phyloP scores from a whole-genome alignment of 345 rosid species.

The Carallia pectinifolia region DNA sequence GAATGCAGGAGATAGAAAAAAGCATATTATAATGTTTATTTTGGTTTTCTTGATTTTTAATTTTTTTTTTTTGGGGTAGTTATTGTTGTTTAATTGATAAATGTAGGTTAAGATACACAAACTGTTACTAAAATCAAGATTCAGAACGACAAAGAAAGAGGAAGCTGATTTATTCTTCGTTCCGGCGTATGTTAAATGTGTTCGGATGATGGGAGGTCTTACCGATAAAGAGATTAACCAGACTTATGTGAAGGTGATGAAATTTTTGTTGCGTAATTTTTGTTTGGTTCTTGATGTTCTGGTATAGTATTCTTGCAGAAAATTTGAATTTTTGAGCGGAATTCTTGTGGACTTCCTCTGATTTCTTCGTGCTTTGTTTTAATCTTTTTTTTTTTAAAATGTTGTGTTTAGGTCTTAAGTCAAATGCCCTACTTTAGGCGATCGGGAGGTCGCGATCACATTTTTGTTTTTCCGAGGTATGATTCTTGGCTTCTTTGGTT shows the following conservation, averaged over 20 bases:
- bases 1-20: background rate
- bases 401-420: conserved; percentile 57
- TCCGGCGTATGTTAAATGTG: conserved; percentile 87
- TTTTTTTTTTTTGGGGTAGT: background rate
- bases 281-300: too few relatives aligned
- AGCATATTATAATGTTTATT: background rate
- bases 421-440: conserved; percentile 93
- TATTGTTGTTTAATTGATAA: background rate
- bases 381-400: background rate
- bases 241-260: conserved; percentile 73
- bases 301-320: too few relatives aligned
- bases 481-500: background rate
- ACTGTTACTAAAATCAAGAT: conserved; percentile 59
- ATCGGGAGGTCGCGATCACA: conserved; percentile 94
- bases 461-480: conserved; percentile 92
- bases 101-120: conserved; percentile 80
- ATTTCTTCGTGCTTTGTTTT: background rate
- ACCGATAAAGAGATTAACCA: conserved; percentile 86
- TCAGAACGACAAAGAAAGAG: conserved; percentile 66
- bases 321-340: background rate
- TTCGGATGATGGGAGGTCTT: conserved; percentile 89
- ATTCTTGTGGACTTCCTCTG: too few relatives aligned
- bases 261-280: background rate
- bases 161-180: conserved; percentile 95
- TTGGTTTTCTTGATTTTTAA: background rate